These are phyloP conservation scores for Mucor irregularis DNA, from an alignment of 371 early-diverging fungal species.

Conservation along the genomic window DNA sequence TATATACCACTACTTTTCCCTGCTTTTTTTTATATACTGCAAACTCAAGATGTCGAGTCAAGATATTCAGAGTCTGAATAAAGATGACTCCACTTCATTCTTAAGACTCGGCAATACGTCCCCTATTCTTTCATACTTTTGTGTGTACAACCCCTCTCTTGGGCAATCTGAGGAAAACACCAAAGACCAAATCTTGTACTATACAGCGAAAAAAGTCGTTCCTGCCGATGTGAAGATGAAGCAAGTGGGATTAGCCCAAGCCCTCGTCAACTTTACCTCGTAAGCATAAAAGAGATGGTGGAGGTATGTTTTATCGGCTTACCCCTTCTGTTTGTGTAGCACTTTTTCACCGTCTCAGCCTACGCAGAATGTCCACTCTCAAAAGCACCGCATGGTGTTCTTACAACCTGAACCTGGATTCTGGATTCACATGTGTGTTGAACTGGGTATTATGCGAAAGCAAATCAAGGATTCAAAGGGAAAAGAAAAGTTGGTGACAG, in stretches of 20 bases:
- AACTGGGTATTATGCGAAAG: constrained; percentile 54
- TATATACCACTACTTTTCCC: too few relatives aligned
- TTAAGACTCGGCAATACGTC: constrained; percentile 40
- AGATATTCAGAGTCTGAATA: constrained; percentile 2
- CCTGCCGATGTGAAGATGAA: constrained; percentile 80
- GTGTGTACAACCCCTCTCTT: constrained; percentile 77
- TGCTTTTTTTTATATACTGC: neutral
- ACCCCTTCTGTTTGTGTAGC: constrained; percentile 30
- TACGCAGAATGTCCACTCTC: constrained; percentile 71
- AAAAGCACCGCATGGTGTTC: constrained; percentile 70
- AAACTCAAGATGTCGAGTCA: constrained; percentile 1
- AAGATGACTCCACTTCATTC: neutral
- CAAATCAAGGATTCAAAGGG: constrained; percentile 59
- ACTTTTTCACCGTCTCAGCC: constrained; percentile 66
- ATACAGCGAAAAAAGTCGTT: constrained; percentile 68
- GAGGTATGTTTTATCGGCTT: neutral
- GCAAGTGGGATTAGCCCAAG: constrained; percentile 83
- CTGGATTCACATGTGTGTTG: constrained; percentile 76
- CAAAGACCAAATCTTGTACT: constrained; percentile 79
- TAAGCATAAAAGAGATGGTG: constrained; percentile 24
- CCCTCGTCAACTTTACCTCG: constrained; percentile 78
- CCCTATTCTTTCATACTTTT: constrained; percentile 65
- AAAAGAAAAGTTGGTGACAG: constrained; percentile 55
- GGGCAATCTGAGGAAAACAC: constrained; percentile 70
- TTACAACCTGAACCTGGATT: constrained; percentile 72